These are phyloP conservation scores for Taphrina sp. DNA, from an alignment of 1,139 yeast species.

Conservation along the genomic window DNA sequence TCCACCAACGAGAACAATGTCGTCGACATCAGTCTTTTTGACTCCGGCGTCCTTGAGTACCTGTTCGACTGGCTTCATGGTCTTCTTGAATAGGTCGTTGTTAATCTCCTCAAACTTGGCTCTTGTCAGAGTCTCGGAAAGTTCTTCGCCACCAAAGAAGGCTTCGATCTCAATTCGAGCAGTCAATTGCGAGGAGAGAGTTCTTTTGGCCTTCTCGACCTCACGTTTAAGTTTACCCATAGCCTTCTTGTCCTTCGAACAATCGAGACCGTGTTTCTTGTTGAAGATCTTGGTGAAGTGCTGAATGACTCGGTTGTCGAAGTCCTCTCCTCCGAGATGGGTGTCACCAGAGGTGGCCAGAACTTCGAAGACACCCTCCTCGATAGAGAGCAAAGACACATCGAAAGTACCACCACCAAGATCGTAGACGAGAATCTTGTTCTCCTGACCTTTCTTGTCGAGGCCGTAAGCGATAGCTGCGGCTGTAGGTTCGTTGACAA, in stretches of 20 bases:
- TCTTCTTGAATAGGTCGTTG: constrained; percentile 80
- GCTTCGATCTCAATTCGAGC: constrained; percentile 93
- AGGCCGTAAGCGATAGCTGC: constrained; percentile 98
- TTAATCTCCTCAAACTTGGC: constrained; percentile 94
- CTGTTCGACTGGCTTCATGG: constrained; percentile 89
- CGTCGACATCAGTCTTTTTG: constrained; percentile 78
- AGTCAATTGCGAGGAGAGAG: constrained; percentile 84
- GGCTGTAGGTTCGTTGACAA: constrained; percentile 97
- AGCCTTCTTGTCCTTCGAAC: constrained; percentile 71
- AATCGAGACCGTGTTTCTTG: constrained; percentile 81
- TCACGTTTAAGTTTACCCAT: constrained; percentile 89
- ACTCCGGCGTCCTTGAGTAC: constrained; percentile 87
- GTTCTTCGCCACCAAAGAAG: constrained; percentile 91
- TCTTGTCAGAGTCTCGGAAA: constrained; percentile 86
- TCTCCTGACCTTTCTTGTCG: constrained; percentile 83
- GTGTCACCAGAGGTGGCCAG: constrained; percentile 95
- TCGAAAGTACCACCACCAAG: constrained; percentile 94
- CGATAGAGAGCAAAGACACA: constrained; percentile 82
- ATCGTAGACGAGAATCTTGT: constrained; percentile 88
- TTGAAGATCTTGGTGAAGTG: constrained; percentile 81
- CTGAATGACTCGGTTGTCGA: constrained; percentile 83
- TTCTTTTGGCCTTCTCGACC: constrained; percentile 95
- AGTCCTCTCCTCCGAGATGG: constrained; percentile 96
- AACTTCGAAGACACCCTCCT: constrained; percentile 89
- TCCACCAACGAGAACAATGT: constrained; percentile 94